Base-by-base conservation (phyloP, 768 basidiomycete species). In the Cystofilobasidium capitatum region DNA sequence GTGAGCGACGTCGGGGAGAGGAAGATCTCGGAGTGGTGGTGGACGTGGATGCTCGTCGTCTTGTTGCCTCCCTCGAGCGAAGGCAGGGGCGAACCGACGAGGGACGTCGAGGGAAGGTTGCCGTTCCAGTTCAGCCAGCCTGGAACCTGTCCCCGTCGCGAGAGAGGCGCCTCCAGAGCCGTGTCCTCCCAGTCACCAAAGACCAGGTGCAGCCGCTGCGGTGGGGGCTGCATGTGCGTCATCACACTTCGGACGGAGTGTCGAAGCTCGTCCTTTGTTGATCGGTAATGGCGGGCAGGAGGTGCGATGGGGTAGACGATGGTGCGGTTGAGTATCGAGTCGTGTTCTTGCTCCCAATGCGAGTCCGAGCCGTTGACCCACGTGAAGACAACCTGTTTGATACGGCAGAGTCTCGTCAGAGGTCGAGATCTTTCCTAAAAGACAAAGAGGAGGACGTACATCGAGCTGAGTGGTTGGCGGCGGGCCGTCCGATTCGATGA, bases 111-210 rank as follows among this genome's bases (percentile, higher is more conserved):
- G 24, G n/a, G 20, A 24, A 4, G 12, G 49, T 6, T 49, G 22
- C 20, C n/a, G 20, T 35, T 57, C 49, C 66, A 62, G 20, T 55
- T 61, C n/a, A 68, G 55, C 66, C 66, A 68, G 16, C 66, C 66
- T 39, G 66, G 66, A 14, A 68, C 35, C 60, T 68, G 66, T 5
- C 66, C 66, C 9, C 61, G 39, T 31, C 66, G 36, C 31, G 24
- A 26, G 20, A 20, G 22, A 4, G 39, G 33, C 24, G 31, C 20
- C 9, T 35, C n/a, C 14, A n/a, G n/a, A n/a, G n/a, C 24, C 35
- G 22, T 17, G 22, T 35, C 51, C 16, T 57, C 66, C 66, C 66
- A 68, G 31, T 68, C 66, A 8, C 66, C 66, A 9, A 68, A 33
- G n/a, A 68, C 66, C 40, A 68, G 59, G 24, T 68, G 66, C n/a